Conservation (phyloP, 768 basidiomycete genomes). For the Trametes elegans region DNA sequence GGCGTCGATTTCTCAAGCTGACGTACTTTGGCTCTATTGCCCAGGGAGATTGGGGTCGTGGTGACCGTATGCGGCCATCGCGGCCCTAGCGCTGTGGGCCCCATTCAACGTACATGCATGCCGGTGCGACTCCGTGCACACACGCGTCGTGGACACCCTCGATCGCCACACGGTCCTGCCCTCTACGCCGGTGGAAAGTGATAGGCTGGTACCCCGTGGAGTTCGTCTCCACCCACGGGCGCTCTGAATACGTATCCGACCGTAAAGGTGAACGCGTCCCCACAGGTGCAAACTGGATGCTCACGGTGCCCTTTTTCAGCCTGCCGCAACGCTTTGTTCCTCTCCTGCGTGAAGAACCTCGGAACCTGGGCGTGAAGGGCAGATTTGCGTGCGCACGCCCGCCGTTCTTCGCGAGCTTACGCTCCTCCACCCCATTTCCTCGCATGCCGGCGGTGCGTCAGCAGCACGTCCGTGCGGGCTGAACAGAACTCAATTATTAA, state of each 20-base stretch:
- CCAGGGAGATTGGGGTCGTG: background rate
- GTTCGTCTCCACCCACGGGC: constrained; percentile 7
- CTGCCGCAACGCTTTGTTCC: background rate
- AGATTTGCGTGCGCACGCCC: constrained; percentile 5
- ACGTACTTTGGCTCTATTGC: constrained; percentile 3
- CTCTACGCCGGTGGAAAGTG: background rate
- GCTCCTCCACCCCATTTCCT: background rate
- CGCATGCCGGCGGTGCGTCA: background rate
- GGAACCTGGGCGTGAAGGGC: background rate
- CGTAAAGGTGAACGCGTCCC: background rate
- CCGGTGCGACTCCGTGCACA: background rate
- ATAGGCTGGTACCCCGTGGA: background rate
- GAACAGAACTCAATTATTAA: background rate
- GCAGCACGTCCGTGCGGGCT: background rate
- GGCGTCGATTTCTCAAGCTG: constrained; percentile 9
- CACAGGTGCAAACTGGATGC: background rate
- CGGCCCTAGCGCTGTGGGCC: constrained; percentile 3
- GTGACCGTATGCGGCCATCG: background rate
- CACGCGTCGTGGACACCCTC: constrained; percentile 9
- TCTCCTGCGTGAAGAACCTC: background rate
- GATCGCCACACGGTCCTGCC: background rate
- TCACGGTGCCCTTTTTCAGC: background rate
- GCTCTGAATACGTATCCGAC: background rate
- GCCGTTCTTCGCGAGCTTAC: background rate
- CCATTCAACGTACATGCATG: background rate